Base-by-base conservation (phyloP, 345 rosid species). In the Trapa bicornis region DNA sequence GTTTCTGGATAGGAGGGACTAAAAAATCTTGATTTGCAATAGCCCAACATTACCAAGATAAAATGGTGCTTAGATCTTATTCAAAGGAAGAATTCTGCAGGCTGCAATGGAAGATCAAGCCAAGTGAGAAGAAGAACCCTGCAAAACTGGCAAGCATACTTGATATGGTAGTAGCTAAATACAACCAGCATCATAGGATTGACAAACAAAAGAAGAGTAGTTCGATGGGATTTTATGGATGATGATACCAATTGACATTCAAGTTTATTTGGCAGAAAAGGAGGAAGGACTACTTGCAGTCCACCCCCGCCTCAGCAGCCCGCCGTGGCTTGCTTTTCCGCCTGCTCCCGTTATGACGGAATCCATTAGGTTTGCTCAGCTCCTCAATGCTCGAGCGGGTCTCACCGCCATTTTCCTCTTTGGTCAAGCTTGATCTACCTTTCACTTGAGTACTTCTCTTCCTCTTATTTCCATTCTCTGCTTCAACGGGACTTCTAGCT, bases 311-410 rank as follows among this genome's bases (percentile, higher is more conserved):
- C 76, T 84, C 89, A 37, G 92, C 92, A 39, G 92, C 92, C 63
- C 91, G 79, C 37, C 84, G 92, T 67, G 92, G 92, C 75, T 81
- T 87, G 74, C 50, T 83, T 76, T 87, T 87, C 72, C 92, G 69
- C 80, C 92, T 81, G 72, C 89, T 87, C 65, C 87, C 85, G 65
- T 79, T 84, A 29, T 81, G 86, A 61, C 92, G 79, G 71, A 83
- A 87, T 12, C 92, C 92, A 72, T 77, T 81, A 13, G 85, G 79
- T 76, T 83, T 87, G 37, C 70, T 70, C 3, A 78, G 74, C 70
- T 87, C 89, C 67, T 83, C 82, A 8, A 81, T 73, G 58, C 81
- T 76, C 61, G 83, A 78, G 68, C 78, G 76, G 48, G 81, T 79
- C 66, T 73, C 79, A 12, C 64, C 71, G 29, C 84, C 86, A 80